Evolutionary conservation across 257 asterid species (phyloP), one percentile per base, ranked within the genome.

Genomic region (Cordia subcordata): DNA sequence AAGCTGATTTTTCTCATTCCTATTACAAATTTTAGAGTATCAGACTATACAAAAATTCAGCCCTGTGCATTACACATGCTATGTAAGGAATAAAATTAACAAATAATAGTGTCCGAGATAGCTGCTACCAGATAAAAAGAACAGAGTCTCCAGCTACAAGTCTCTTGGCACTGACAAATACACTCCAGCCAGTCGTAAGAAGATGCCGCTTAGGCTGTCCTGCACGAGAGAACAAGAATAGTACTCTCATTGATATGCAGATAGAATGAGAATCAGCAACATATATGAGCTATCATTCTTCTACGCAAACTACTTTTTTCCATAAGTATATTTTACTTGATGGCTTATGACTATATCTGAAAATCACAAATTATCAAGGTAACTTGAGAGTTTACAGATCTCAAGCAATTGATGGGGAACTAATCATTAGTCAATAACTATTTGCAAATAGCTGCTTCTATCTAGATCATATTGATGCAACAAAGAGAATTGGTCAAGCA

Each of bases 1-100:
- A 13, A 91, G 95, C 87, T 91, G 96, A 58, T 91, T 91, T 77
- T 85, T 88, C 71, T 91, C 98, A 62, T 88, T 91, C 98, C 98
- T 91, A 61, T 56, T 56, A 27, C 38, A 32, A 53, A 62, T 56
- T 20, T 23, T 60, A 57, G 50, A 56, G 38, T 4, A 20, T 5
- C n/a, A 53, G n/a, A 15, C 5, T 21, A 20, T 20, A 49, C 27
- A n/a, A 49, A 49, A 21, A 49, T 10, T 6, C 11, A 17, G 20
- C 11, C 13, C 22, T n/a, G 2, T 18, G 53, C n/a, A 53, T 16
- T 22, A 1, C 3, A 49, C 10, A 15, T 21, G 2, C 40, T 53
- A 16, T 47, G 59, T 11, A 44, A 15, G 42, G 46, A 35, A 15
- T 12, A 14, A 13, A 19, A 5, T 17, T 6, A 11, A 11, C 15